Evolutionary conservation across 2,329 filamentous ascomycete genomes (phyloP), one percentile per base, ranked within the genome.

Genomic region (Graphilbum sp.): DNA sequence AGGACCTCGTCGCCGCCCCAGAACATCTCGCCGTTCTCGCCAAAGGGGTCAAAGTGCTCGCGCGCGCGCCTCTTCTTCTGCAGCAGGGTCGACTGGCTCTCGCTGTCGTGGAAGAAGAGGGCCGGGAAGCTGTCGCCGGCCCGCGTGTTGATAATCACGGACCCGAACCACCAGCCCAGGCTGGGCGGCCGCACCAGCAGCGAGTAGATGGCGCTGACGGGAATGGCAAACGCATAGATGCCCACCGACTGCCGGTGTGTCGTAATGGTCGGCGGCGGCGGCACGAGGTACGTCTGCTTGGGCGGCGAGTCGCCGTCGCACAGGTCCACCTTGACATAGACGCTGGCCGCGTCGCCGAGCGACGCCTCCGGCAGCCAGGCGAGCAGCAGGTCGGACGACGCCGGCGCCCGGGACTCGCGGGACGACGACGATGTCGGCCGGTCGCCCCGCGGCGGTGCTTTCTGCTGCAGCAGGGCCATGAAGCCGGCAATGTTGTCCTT

Each of bases 151-250:
- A 98, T 84, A 41, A 98, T 79, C 21, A 98, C 61, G 45, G 86
- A 94, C 25, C 90, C 90, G 55, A 92, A 95, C 90, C 90, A 98
- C 92, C 90, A 98, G 15, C 90, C 92, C 8, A 94, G 61, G 54
- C 85, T 95, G 5, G 90, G 92, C 4, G 88, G 88, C 2, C 90
- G 75, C 30, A 98, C 78, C 8, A 94, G 67, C 5, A 98, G 67
- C 21, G 84, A 93, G 59, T 92, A 98, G 43, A 98, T 79, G 45
- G 88, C 82, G 47, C 75, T 84, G 23, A 96, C 71, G 2, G 90
- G 90, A 6, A 98, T 71, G 2, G 88, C 86, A 53, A 98, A 98
- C 2, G 90, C 76, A 54, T 94, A 95, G 35, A 80, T 73, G 4
- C 87, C 87, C 35, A 75, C 63, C 1, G 79, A 71, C 33, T 72